Evolutionary conservation across 129 eudicot species (phyloP), one percentile per base, ranked within the genome.

Genomic region (Saposhnikovia divaricata): DNA sequence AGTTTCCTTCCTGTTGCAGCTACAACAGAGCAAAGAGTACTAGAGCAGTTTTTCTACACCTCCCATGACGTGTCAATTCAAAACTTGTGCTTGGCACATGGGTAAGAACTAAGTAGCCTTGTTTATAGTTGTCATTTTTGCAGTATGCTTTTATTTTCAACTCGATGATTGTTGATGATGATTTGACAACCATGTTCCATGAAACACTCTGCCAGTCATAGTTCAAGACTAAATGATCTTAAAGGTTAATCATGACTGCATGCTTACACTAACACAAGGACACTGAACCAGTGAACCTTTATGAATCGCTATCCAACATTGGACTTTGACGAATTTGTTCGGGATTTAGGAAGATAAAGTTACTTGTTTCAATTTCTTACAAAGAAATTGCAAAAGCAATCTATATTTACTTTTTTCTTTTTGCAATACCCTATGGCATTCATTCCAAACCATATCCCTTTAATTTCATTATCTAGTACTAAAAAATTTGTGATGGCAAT

Each of bases 1-100:
- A 92, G 98, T 84, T 93, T 92, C 78, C 92, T 96, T 74, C 99
- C 99, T 21, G 81, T 90, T 85, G 99, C 97, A 69, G 81, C 83
- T 72, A 87, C 65, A 27, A 87, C 91, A 23, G 92, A 96, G 50
- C 85, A 85, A 73, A 84, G 83, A 61, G 80, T 96, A 66, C 16
- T 96, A 81, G 85, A 90, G 80, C 88, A 85, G 84, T 96, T 81
- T 86, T 96, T 96, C 85, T 96, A 92, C 90, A 89, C 93, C 38
- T 81, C 96, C 75, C 99, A 96, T 72, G 65, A 85, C 81, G 86
- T 92, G 45, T 92, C 96, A 65, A 83, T 96, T 81, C 86, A 83
- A n/a, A 78, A 89, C 81, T 86, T 96, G 13, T 96, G 99, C 68
- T 44, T 55, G 68, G 98, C 99, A 68, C 98, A 96, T 78, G 90